These are phyloP conservation scores for Fusarium papillatum DNA, from an alignment of 2,329 filamentous ascomycete genomes.

Conservation along the genomic window DNA sequence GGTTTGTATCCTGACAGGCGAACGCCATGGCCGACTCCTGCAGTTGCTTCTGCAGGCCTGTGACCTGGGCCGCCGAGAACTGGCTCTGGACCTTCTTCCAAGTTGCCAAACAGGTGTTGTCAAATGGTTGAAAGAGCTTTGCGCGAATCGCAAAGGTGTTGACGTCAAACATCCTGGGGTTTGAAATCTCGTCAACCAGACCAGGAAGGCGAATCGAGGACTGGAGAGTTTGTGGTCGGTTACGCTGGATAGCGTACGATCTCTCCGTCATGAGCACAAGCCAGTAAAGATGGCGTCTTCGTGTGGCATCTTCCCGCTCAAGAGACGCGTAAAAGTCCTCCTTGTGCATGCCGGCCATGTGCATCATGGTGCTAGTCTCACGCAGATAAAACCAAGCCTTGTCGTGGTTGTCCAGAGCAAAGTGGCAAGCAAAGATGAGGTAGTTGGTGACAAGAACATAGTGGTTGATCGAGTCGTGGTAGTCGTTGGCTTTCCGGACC, in stretches of 20 bases:
- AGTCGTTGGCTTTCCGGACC: conserved; percentile 74
- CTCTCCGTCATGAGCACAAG: conserved; percentile 79
- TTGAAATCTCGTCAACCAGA: conserved; percentile 70
- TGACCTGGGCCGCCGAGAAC: conserved; percentile 69
- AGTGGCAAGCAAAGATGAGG: conserved; percentile 81
- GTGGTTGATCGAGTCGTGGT: conserved; percentile 67
- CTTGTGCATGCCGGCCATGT: conserved; percentile 72
- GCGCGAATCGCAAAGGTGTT: conserved; percentile 72
- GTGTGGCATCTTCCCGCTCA: conserved; percentile 71
- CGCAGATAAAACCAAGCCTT: conserved; percentile 85
- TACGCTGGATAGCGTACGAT: conserved; percentile 79
- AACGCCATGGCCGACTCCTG: conserved; percentile 66
- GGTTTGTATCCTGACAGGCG: conserved; percentile 66
- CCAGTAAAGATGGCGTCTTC: conserved; percentile 79
- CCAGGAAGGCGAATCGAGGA: conserved; percentile 77
- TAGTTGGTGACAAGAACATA: conserved; percentile 80
- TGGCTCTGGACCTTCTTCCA: conserved; percentile 77
- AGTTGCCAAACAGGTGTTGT: conserved; percentile 72
- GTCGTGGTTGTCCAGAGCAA: conserved; percentile 79
- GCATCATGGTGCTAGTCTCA: conserved; percentile 80
- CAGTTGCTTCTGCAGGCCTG: conserved; percentile 73
- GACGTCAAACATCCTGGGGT: conserved; percentile 65
- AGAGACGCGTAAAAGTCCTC: conserved; percentile 73
- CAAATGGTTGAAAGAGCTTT: conserved; percentile 75
- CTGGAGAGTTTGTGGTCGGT: conserved; percentile 78